Percentiles rank a stretch among this genome's conserved stretches.
These are phyloP conservation scores for Ganoderma boninense DNA, from an alignment of 1,284 basidiomycete species.

Conservation along the genomic window DNA sequence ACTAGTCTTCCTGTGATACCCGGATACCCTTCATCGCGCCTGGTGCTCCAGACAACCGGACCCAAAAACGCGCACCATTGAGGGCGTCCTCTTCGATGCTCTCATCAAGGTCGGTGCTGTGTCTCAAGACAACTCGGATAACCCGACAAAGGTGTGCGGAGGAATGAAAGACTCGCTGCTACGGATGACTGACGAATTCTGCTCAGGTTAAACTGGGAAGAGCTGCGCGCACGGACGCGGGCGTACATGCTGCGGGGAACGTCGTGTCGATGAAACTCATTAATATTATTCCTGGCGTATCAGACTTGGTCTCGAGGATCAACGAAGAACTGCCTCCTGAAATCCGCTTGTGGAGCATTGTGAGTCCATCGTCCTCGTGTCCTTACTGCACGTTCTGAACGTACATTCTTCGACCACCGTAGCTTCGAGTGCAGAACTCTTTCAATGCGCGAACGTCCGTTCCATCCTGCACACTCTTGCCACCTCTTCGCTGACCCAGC, in stretches of 20 bases:
- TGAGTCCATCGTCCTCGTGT: conserved; percentile 45
- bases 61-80: conserved; percentile 80
- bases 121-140: conserved; percentile 91
- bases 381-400: neutral
- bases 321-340: conserved; percentile 90
- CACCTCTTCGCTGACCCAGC: conserved; percentile 23
- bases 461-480: conserved; percentile 8
- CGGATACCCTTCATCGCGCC: conserved; percentile 3
- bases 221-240: conserved; percentile 95
- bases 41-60: conserved; percentile 55
- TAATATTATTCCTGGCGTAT: conserved; percentile 73
- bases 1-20: neutral
- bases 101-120: conserved; percentile 92
- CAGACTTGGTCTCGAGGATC: conserved; percentile 78
- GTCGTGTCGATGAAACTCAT: conserved; percentile 94
- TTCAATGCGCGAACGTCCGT: conserved; percentile 91
- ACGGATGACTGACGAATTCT: neutral
- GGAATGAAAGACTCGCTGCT: neutral
- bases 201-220: conserved; percentile 83
- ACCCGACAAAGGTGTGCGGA: conserved; percentile 81
- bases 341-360: conserved; percentile 93
- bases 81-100: conserved; percentile 90
- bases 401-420: neutral
- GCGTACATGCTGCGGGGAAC: conserved; percentile 98
- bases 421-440: conserved; percentile 86